These are phyloP conservation scores for Boletus reticuloceps DNA, from an alignment of 768 basidiomycete species.

Conservation along the genomic window DNA sequence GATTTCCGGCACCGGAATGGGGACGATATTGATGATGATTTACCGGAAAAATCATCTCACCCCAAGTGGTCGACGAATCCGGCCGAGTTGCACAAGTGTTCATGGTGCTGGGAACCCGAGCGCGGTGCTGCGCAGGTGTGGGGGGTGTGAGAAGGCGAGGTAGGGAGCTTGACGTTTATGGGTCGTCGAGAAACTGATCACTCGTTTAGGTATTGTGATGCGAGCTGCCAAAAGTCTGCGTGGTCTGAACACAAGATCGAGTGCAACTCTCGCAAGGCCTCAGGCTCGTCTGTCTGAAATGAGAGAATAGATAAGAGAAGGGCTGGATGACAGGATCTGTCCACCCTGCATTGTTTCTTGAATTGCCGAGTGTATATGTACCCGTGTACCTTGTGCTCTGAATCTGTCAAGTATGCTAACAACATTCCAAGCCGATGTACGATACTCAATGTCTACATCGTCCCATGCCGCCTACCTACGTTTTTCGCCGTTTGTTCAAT, in stretches of 20 bases:
- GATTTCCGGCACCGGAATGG: conserved; percentile 43
- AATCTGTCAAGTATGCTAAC: background rate
- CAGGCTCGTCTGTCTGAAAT: background rate
- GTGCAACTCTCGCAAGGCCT: conserved; percentile 7
- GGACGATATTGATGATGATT: conserved; percentile 31
- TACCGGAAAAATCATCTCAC: conserved; percentile 34
- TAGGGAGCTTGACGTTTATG: conserved; percentile 2
- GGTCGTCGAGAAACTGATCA: background rate
- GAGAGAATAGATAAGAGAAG: background rate
- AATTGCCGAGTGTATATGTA: background rate
- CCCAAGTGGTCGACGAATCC: conserved; percentile 47
- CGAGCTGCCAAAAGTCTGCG: conserved; percentile 13
- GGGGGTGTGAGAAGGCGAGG: conserved; percentile 43
- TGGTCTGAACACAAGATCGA: conserved; percentile 15
- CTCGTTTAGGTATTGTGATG: conserved; percentile 11
- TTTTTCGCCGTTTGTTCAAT: conserved; percentile 47
- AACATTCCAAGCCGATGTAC: conserved; percentile 8
- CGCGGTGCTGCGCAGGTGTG: conserved; percentile 52
- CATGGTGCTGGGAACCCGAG: conserved; percentile 64
- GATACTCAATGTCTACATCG: background rate
- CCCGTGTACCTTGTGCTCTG: background rate
- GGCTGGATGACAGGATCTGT: background rate
- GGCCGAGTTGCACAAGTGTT: conserved; percentile 57
- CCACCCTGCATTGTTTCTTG: background rate
- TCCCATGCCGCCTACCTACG: conserved; percentile 6